Base-by-base conservation (phyloP, 2,329 filamentous ascomycete genomes). In the Magnaporthiopsis poae region DNA sequence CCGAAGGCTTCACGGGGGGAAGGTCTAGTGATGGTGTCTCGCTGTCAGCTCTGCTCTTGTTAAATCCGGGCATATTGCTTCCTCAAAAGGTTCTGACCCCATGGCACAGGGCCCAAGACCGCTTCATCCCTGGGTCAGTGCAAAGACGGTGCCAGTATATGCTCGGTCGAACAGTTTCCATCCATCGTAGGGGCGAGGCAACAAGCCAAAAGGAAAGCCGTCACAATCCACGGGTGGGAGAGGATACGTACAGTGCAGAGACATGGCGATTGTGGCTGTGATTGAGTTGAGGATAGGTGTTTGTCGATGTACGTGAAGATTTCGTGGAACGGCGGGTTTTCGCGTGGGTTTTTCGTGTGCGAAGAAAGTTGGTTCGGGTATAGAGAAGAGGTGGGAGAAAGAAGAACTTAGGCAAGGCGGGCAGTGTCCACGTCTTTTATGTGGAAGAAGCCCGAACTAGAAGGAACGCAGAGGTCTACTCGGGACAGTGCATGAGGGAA, bases 1-100 rank as follows among this genome's bases (percentile, higher is more conserved):
- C 94, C 76, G 93, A 97, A 73, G 95, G 95, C 89, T 97, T 98
- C 76, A 99, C 95, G 72, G 93, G 77, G 70, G 85, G 85, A 46
- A 87, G 81, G 75, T 86, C 84, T 86, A 68, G 9, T 4, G 31
- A 65, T 52, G 46, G n/a, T 36, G 60, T 25, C 36, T 25, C 64
- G 67, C 69, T 46, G 60, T 65, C n/a, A 64, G 46, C 12, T 5
- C 29, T 13, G 5, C 3, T 31, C 8, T 8, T 5, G 27, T 18
- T 21, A 13, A 46, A 46, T 46, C 39, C 15, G 0, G 5, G 5
- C 39, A 3, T 18, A 7, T 46, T 15, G 3, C 39, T 15, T 13
- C 35, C 31, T 36, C 15, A 18, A 18, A 2, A 46, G 27, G 27
- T 7, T 5, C 15, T 18, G 13, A 18, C 15, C 15, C 15, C 13